Percentiles rank a stretch among this genome's conserved stretches.
phyloP scores from a whole-genome alignment of 805 yeast genomes.

The Metschnikowia reukaufii region DNA sequence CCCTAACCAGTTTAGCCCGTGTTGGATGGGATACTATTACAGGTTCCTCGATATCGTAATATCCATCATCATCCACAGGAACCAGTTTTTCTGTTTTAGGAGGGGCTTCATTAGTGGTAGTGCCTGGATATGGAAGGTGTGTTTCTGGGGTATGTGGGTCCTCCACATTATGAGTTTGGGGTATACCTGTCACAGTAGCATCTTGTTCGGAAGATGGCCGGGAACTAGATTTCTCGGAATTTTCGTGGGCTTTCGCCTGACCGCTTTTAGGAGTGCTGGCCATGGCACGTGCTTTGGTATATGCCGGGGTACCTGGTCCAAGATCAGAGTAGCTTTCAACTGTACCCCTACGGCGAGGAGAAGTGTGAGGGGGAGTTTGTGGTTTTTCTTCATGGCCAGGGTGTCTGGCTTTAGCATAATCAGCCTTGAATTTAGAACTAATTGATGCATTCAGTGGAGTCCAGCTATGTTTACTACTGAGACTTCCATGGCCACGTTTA shows the following conservation, averaged over 20 bases:
- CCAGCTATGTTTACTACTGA: slow-evolving; percentile 4
- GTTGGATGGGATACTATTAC: slow-evolving; percentile 32
- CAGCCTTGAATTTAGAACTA: slow-evolving; percentile 3
- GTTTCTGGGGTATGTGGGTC: too few species aligned
- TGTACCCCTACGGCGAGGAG: neutral
- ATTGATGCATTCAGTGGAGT: slow-evolving; percentile 2
- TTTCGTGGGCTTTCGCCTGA: neutral
- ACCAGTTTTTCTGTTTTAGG: neutral
- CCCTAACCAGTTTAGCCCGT: slow-evolving; percentile 35
- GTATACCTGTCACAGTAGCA: neutral
- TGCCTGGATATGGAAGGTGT: too few species aligned
- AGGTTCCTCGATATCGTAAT: slow-evolving; percentile 39
- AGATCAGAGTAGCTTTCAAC: neutral
- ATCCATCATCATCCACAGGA: slow-evolving; percentile 27
- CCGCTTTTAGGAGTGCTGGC: neutral
- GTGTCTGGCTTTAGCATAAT: too few species aligned
- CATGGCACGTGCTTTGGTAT: neutral
- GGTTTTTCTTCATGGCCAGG: too few species aligned
- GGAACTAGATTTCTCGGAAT: neutral
- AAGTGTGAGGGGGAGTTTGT: too few species aligned
- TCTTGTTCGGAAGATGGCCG: neutral
- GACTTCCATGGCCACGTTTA: neutral
- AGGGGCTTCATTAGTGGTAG: too few species aligned
- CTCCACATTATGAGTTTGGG: too few species aligned
- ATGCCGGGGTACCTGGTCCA: neutral